Evolutionary conservation across 2,329 filamentous ascomycete species (phyloP).

Genomic region (Fusarium illudens): DNA sequence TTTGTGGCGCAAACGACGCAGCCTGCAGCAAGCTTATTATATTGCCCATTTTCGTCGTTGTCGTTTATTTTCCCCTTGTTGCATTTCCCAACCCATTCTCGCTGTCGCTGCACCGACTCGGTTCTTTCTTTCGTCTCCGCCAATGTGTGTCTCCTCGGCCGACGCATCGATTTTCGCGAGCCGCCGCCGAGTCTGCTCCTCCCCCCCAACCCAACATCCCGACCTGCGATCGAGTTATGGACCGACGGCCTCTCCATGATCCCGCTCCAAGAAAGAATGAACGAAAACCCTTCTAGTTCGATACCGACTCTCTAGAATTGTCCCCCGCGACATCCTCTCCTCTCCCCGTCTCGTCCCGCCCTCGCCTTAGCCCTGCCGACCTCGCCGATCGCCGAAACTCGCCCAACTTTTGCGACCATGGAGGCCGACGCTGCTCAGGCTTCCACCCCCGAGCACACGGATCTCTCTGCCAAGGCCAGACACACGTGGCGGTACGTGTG

Average conservation of each 20-base stretch:
- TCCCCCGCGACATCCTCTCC: slow-evolving; percentile 13
- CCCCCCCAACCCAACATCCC: slow-evolving; percentile 33
- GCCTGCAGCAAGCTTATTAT: slow-evolving; percentile 6
- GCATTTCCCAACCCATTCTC: too few relatives aligned
- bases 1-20: slow-evolving; percentile 28
- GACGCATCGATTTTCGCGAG: slow-evolving; percentile 48
- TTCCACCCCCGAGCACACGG: slow-evolving; percentile 29
- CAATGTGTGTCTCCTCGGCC: slow-evolving; percentile 50
- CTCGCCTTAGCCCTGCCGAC: slow-evolving; percentile 13
- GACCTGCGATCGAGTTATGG: slow-evolving; percentile 47
- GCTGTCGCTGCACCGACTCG: neutral
- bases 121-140: slow-evolving; percentile 35
- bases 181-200: slow-evolving; percentile 49
- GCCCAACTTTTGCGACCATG: slow-evolving; percentile 31
- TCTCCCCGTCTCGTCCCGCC: neutral
- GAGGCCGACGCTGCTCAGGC: slow-evolving; percentile 27
- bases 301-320: slow-evolving; percentile 33
- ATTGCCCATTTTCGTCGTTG: slow-evolving; percentile 9
- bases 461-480: slow-evolving; percentile 45
- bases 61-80: neutral
- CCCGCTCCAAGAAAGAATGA: slow-evolving; percentile 48
- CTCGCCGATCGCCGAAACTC: slow-evolving; percentile 13
- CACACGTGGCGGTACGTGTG: slow-evolving; percentile 52
- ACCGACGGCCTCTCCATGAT: slow-evolving; percentile 44
- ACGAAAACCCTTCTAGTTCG: slow-evolving; percentile 42